A percentile compares a stretch with the other conserved stretches of the same genome.
Conservation (phyloP, 768 basidiomycete genomes). For the Podaxis carcinomalis region DNA sequence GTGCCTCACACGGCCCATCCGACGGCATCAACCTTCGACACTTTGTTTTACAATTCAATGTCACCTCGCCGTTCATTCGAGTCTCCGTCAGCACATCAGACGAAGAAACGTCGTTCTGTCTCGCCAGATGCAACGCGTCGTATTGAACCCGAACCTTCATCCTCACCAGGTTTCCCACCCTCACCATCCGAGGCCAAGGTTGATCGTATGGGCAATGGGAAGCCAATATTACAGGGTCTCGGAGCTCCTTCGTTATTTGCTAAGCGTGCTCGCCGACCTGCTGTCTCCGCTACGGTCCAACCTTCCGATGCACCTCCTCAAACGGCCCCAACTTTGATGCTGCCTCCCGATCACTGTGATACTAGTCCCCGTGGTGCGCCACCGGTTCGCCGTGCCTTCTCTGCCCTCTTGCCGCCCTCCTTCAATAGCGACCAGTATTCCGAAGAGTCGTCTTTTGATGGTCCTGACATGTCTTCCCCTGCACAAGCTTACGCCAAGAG, state of each 20-base stretch:
- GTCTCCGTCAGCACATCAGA: constrained; percentile 36
- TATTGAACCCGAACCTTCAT: constrained; percentile 34
- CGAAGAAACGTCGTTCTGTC: constrained; percentile 53
- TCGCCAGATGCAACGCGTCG: constrained; percentile 45
- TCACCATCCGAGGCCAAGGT: constrained; percentile 49
- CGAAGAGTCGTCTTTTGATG: constrained; percentile 61
- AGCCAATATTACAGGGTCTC: constrained; percentile 51
- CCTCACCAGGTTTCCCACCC: constrained; percentile 46
- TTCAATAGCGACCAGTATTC: constrained; percentile 43
- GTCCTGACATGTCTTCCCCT: constrained; percentile 71
- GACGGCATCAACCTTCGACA: constrained; percentile 49
- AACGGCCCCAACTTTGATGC: constrained; percentile 37
- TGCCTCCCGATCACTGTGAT: constrained; percentile 22
- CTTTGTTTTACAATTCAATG: constrained; percentile 55
- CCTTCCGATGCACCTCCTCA: constrained; percentile 34
- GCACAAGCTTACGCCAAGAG: constrained; percentile 78
- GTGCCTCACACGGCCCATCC: constrained; percentile 48
- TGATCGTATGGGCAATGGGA: constrained; percentile 43
- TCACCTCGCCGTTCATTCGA: constrained; percentile 48
- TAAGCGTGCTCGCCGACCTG: constrained; percentile 64
- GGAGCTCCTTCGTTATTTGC: constrained; percentile 47
- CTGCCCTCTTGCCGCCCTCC: constrained; percentile 59
- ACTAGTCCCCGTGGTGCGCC: constrained; percentile 35
- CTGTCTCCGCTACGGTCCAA: constrained; percentile 58
- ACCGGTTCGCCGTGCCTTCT: constrained; percentile 68